A percentile compares a stretch with the other conserved stretches of the same genome.
These are phyloP conservation scores for Inonotus obliquus DNA, from an alignment of 1,284 basidiomycete species.

Conservation along the genomic window DNA sequence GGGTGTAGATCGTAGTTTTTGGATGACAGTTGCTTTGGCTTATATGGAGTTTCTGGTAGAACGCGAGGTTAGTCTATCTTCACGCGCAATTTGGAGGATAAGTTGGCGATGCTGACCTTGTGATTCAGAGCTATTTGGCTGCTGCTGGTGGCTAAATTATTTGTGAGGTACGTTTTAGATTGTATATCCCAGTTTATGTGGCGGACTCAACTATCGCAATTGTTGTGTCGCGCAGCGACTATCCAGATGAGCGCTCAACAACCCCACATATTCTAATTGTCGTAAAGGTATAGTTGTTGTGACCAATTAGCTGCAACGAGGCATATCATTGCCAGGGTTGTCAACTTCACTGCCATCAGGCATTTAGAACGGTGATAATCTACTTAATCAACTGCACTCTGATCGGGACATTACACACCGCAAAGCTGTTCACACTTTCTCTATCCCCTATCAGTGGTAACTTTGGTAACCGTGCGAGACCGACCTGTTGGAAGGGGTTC, in stretches of 20 bases:
- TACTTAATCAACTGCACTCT: neutral
- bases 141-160: neutral
- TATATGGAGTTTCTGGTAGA: constrained; percentile 74
- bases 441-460: neutral
- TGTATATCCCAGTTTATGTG: neutral
- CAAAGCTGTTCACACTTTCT: neutral
- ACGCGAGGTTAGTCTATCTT: constrained; percentile 53
- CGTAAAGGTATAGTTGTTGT: too few relatives aligned
- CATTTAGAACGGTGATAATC: neutral
- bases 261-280: too few relatives aligned
- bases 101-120: neutral
- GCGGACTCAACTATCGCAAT: too few relatives aligned
- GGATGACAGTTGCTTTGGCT: constrained; percentile 65
- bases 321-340: too few relatives aligned
- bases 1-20: constrained; percentile 72
- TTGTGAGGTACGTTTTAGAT: neutral
- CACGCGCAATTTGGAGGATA: too few relatives aligned
- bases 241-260: too few relatives aligned
- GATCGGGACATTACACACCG: neutral
- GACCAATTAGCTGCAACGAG: too few relatives aligned
- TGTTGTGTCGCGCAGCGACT: too few relatives aligned
- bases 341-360: neutral
- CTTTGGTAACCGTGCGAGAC: neutral
- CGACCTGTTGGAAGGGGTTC: neutral
- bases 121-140: constrained; percentile 2